A percentile compares a stretch with the other conserved stretches of the same genome.
phyloP scores from a whole-genome alignment of 2,329 filamentous ascomycete genomes.

The Xylaria sp. region DNA sequence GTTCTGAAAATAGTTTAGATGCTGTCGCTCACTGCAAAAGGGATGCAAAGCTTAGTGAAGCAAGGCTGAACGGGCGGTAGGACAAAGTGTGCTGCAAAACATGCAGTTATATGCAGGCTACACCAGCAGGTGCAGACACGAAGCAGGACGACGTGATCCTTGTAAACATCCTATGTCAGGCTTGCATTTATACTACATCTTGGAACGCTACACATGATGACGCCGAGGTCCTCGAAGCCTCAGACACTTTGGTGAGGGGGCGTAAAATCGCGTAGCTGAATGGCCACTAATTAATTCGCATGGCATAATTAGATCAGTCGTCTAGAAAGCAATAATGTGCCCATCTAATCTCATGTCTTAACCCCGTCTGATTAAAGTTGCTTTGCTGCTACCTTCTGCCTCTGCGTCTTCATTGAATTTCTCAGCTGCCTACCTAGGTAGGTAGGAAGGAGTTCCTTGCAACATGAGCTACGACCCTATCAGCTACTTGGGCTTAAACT shows the following conservation, averaged over 20 bases:
- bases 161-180: too few species aligned
- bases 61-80: too few species aligned
- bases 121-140: neutral
- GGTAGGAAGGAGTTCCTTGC: neutral
- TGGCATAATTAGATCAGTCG: neutral
- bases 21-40: neutral
- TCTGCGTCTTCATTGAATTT: neutral
- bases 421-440: too few species aligned
- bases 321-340: neutral
- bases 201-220: too few species aligned
- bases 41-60: too few species aligned
- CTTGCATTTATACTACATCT: too few species aligned
- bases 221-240: neutral
- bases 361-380: neutral
- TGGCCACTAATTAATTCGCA: neutral
- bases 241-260: neutral
- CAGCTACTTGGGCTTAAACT: constrained; percentile 28
- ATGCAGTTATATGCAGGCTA: neutral
- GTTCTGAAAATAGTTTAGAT: neutral
- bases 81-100: neutral
- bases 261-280: neutral
- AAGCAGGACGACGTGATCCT: neutral
- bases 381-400: neutral
- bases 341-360: neutral
- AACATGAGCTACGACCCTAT: constrained; percentile 31